These are phyloP conservation scores for Aspergillus hiratsukae DNA, from an alignment of 2,329 filamentous ascomycete genomes.

Conservation along the genomic window DNA sequence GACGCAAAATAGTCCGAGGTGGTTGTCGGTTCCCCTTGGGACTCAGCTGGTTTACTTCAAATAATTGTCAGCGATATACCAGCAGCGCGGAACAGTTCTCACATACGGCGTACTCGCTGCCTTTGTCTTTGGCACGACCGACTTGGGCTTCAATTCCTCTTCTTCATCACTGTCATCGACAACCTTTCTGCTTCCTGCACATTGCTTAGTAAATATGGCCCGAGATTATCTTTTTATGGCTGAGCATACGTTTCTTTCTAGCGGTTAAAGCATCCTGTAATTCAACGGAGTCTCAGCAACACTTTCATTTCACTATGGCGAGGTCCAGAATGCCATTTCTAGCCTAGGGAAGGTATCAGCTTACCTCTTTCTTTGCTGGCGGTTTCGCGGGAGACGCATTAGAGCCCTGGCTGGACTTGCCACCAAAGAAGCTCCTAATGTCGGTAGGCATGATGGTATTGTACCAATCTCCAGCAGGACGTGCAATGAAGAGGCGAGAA, in stretches of 20 bases:
- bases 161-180: constrained; percentile 80
- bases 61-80: constrained; percentile 1
- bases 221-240: background rate
- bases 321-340: background rate
- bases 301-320: background rate
- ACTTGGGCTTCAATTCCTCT: constrained; percentile 48
- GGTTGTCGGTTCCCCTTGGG: constrained; percentile 54
- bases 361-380: constrained; percentile 42
- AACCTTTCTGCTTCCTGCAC: constrained; percentile 57
- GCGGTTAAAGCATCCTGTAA: constrained; percentile 24
- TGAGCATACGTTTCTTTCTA: constrained; percentile 33
- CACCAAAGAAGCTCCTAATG: constrained; percentile 86
- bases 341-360: constrained; percentile 15
- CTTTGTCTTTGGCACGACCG: constrained; percentile 34
- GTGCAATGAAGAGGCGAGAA: constrained; percentile 1
- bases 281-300: background rate
- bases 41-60: constrained; percentile 46
- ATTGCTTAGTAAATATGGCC: constrained; percentile 2
- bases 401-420: constrained; percentile 60
- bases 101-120: constrained; percentile 47
- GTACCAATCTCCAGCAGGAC: constrained; percentile 3
- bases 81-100: background rate
- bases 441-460: constrained; percentile 65
- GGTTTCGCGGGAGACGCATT: constrained; percentile 45
- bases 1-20: constrained; percentile 61